Conservation (phyloP, 495 filamentous ascomycete genomes). For the Aspergillus bertholletiae region DNA sequence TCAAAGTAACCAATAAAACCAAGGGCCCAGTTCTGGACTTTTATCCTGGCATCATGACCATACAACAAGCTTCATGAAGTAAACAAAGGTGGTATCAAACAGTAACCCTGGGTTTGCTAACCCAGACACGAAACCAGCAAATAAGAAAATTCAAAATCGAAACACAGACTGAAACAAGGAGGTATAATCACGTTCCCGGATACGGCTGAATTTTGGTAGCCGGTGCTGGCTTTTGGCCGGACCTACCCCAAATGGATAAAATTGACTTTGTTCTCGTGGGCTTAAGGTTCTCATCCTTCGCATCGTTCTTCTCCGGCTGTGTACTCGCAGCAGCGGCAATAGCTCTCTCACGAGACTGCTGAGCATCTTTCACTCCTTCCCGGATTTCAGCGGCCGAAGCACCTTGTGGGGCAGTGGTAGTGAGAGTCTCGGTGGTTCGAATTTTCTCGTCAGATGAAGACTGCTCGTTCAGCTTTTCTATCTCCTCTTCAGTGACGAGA, state of each 20-base stretch:
- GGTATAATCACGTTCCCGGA: constrained; percentile 35
- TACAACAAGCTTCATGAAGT: not conserved
- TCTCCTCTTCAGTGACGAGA: constrained; percentile 47
- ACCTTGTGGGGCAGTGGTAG: constrained; percentile 44
- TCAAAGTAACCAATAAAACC: not conserved
- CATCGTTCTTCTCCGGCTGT: constrained; percentile 10
- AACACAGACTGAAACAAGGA: not conserved
- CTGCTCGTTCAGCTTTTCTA: constrained; percentile 39
- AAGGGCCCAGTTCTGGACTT: not conserved
- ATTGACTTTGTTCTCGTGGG: constrained; percentile 34
- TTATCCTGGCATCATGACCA: not conserved
- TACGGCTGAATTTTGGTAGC: constrained; percentile 33
- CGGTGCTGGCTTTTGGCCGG: constrained; percentile 22
- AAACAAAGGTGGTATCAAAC: constrained; percentile 5
- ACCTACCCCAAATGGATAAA: constrained; percentile 30
- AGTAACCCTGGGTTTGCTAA: not conserved
- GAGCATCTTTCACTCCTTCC: constrained; percentile 36
- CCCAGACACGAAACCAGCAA: not conserved
- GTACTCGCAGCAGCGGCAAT: constrained; percentile 2
- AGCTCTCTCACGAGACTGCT: constrained; percentile 28
- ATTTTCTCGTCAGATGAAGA: constrained; percentile 24
- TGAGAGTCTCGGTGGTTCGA: constrained; percentile 39
- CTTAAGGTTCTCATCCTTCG: constrained; percentile 7
- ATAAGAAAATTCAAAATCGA: not conserved
- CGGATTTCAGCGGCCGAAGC: constrained; percentile 41